A percentile compares a stretch with the other conserved stretches of the same genome.
Conservation (phyloP, 2,329 filamentous ascomycete species). For the Pochonia chlamydosporia region DNA sequence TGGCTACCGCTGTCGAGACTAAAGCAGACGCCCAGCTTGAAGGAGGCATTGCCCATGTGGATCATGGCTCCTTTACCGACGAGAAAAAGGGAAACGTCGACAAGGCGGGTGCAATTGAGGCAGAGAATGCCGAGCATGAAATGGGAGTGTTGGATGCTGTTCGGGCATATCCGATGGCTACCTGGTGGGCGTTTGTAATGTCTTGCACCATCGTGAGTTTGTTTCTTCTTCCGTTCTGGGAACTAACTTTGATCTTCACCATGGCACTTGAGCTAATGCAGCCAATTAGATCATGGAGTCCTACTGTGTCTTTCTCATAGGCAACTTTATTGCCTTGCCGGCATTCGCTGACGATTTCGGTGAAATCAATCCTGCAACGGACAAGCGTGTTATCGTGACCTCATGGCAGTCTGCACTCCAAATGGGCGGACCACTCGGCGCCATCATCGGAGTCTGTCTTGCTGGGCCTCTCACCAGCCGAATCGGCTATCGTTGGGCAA, state of each 20-base stretch:
- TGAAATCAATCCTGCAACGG: constrained; percentile 8
- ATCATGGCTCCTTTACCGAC: constrained; percentile 15
- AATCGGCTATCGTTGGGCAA: constrained; percentile 31
- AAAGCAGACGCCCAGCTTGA: constrained; percentile 5
- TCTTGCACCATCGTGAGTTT: constrained; percentile 42
- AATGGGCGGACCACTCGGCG: constrained; percentile 26
- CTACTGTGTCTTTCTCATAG: constrained; percentile 42
- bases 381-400: constrained; percentile 26
- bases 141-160: constrained; percentile 32
- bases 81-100: constrained; percentile 12
- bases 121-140: constrained; percentile 36
- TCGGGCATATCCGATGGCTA: constrained; percentile 36
- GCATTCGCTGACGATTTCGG: constrained; percentile 34
- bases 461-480: constrained; percentile 31
- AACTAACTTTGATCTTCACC: constrained; percentile 3
- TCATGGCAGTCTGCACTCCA: constrained; percentile 34
- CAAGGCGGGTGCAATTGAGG: constrained; percentile 13
- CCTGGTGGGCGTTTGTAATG: constrained; percentile 42
- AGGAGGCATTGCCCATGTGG: constrained; percentile 8
- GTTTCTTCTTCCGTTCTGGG: too few species aligned
- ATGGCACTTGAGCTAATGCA: background rate
- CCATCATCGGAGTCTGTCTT: constrained; percentile 29
- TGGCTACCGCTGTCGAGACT: constrained; percentile 1
- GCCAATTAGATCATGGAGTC: constrained; percentile 42
- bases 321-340: constrained; percentile 37